phyloP scores from a whole-genome alignment of 345 rosid genomes.

The Murraya koenigii region DNA sequence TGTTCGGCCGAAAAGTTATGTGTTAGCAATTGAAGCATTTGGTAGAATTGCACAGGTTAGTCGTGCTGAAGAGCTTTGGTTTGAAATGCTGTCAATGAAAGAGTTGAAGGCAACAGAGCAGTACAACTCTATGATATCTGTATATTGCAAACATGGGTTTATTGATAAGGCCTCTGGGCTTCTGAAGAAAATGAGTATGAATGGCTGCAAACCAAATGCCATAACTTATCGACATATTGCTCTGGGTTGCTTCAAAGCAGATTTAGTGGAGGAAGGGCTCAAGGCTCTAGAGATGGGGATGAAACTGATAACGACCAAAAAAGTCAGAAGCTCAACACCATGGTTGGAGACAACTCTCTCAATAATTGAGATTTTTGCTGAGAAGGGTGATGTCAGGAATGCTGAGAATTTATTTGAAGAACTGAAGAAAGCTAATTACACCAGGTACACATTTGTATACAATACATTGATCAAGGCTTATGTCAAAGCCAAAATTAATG shows the following conservation, averaged over 20 bases:
- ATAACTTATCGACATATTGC: constrained; percentile 83
- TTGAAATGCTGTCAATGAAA: constrained; percentile 59
- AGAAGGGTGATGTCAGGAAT: constrained; percentile 65
- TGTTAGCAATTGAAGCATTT: constrained; percentile 72
- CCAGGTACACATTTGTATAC: constrained; percentile 71
- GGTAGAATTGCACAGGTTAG: constrained; percentile 53
- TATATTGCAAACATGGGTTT: constrained; percentile 61
- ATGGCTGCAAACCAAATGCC: constrained; percentile 67
- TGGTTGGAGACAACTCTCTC: constrained; percentile 89
- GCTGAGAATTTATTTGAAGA: constrained; percentile 77
- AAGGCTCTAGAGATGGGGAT: constrained; percentile 63
- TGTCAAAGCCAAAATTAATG: constrained; percentile 64
- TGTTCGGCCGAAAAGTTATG: constrained; percentile 62
- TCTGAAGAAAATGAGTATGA: constrained; percentile 59
- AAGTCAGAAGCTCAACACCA: constrained; percentile 61
- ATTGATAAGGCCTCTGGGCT: constrained; percentile 57
- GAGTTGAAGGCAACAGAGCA: constrained; percentile 65
- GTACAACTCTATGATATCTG: constrained; percentile 71
- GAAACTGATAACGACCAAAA: constrained; percentile 42
- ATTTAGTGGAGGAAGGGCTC: constrained; percentile 56
- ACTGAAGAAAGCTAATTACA: constrained; percentile 59
- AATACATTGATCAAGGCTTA: constrained; percentile 80
- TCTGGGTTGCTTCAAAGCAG: constrained; percentile 77
- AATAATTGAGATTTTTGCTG: constrained; percentile 68
- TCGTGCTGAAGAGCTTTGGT: constrained; percentile 82